These are phyloP conservation scores for Graphilbum fragrans DNA, from an alignment of 2,329 filamentous ascomycete genomes.

Conservation along the genomic window DNA sequence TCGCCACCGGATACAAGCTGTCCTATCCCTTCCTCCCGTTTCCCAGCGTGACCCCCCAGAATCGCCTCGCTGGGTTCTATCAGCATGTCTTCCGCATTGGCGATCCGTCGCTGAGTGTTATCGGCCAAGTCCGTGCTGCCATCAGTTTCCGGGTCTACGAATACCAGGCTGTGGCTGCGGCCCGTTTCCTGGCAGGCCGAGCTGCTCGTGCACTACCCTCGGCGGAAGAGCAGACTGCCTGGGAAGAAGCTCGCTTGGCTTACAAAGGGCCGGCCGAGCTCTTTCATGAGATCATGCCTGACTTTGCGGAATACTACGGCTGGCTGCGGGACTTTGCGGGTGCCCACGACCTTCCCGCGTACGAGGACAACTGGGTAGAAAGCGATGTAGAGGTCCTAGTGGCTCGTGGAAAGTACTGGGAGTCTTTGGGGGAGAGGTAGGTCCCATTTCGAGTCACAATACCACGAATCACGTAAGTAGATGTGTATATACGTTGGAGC, in stretches of 20 bases:
- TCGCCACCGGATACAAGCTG: constrained; percentile 58
- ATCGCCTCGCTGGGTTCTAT: constrained; percentile 36
- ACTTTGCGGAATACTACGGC: constrained; percentile 4
- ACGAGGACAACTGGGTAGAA: neutral
- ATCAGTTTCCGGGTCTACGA: constrained; percentile 24
- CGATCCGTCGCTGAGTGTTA: constrained; percentile 20
- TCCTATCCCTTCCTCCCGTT: constrained; percentile 46
- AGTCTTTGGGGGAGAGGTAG: neutral
- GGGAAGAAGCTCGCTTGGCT: constrained; percentile 14
- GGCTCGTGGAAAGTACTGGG: neutral
- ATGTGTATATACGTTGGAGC: no score
- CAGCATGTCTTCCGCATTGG: constrained; percentile 23
- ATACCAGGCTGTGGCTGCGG: constrained; percentile 23
- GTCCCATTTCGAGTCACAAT: no score
- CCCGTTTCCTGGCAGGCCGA: constrained; percentile 19
- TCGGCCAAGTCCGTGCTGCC: constrained; percentile 23
- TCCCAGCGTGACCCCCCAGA: constrained; percentile 17
- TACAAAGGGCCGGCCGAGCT: neutral
- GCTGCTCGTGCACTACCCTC: constrained; percentile 14
- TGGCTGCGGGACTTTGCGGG: constrained; percentile 6
- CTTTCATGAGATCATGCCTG: constrained; percentile 5
- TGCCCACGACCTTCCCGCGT: neutral
- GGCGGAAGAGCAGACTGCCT: constrained; percentile 17
- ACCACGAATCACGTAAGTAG: no score
- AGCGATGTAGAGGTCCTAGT: neutral